Base-by-base conservation (phyloP, 2,329 filamentous ascomycete genomes). In the Venturia asperata region DNA sequence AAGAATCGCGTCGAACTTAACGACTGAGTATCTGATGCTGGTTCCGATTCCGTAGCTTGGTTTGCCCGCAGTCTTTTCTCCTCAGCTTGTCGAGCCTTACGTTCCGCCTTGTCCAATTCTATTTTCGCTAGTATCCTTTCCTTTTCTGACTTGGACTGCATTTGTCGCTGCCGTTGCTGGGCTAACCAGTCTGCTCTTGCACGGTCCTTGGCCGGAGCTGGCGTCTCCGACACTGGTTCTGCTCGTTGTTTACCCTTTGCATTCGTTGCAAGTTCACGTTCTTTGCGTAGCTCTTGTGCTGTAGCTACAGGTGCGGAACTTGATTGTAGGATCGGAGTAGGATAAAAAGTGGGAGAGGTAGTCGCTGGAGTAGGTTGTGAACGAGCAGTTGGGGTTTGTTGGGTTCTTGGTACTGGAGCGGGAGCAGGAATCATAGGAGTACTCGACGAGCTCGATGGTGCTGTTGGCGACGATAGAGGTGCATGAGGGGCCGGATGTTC, bases 121-220 rank as follows among this genome's bases (percentile, higher is more conserved):
- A 95, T 92, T 47, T 86, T 85, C 68, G 85, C 85, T 56, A 92
- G 80, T 64, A 95, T 87, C 1, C 89, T 83, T 65, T 85, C 82
- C 45, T 87, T 82, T 72, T 94, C 90, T 56, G 87, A 83, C 58
- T 83, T 81, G 2, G 86, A 84, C 67, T 90, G 83, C 65, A 84
- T 80, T 69, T 88, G 85, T 64, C 84, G 82, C 72, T 82, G 82
- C 55, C 83, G 86, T 65, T 58, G 83, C 79, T 4, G 81, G 80
- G 72, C 85, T 79, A 71, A 79, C 79, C 71, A 75, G 49, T 73
- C 11, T 71, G 73, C 39, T 69, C 67, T 67, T 71, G 70, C 65
- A 72, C 70, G 61, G 64, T 76, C 71, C 67, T 76, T 74, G 76
- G 77, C 34, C 13, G 72, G 64, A 0, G 77, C 75, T 41, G 77